Conservation (phyloP, 2,329 filamentous ascomycete species). For the Aureobasidium sp. region DNA sequence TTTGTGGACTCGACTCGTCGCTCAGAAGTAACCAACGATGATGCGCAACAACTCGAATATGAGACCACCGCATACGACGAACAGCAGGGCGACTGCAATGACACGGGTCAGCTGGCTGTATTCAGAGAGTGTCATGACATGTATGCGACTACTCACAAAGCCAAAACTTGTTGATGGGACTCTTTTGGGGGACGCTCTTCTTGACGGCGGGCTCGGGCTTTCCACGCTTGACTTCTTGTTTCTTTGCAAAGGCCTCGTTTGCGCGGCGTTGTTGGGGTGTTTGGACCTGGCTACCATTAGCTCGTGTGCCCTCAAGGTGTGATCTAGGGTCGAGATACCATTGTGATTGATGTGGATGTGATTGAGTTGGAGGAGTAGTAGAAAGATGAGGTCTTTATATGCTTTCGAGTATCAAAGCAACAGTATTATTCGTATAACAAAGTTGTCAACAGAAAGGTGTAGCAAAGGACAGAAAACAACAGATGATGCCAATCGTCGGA, state of each 20-base stretch:
- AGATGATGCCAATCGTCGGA: neutral
- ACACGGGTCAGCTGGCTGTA: constrained; percentile 39
- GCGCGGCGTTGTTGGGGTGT: constrained; percentile 74
- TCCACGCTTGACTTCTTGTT: constrained; percentile 65
- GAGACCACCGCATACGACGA: constrained; percentile 53
- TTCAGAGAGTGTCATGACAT: too few relatives aligned
- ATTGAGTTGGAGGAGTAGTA: neutral
- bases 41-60: constrained; percentile 48
- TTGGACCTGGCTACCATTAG: constrained; percentile 48
- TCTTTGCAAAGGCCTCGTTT: constrained; percentile 69
- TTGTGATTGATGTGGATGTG: neutral
- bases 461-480: neutral
- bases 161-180: constrained; percentile 49
- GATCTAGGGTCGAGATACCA: neutral
- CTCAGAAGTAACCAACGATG: constrained; percentile 27
- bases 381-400: neutral
- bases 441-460: neutral
- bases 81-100: constrained; percentile 49
- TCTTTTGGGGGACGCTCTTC: constrained; percentile 23
- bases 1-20: neutral
- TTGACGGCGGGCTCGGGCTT: constrained; percentile 47
- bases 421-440: neutral
- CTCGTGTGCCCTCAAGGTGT: neutral
- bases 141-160: constrained; percentile 42
- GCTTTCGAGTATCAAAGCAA: neutral